Evolutionary conservation across 1,139 yeast species (phyloP).

Genomic region (Kurtzmaniella natalensis): DNA sequence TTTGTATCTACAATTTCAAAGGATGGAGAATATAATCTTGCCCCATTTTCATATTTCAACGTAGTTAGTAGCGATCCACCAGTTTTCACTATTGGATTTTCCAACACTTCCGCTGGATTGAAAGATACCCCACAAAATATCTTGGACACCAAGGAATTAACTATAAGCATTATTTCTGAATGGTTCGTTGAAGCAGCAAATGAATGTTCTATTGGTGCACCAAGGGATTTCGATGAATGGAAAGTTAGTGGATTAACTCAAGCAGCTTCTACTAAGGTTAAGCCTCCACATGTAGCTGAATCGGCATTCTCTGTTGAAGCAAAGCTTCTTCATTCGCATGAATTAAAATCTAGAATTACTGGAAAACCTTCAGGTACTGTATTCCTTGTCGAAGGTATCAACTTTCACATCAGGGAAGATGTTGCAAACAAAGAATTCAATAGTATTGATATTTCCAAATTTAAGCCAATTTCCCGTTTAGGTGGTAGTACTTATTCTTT

Average conservation of each 20-base stretch:
- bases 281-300: slow-evolving; percentile 56
- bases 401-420: slow-evolving; percentile 56
- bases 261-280: slow-evolving; percentile 37
- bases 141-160: slow-evolving; percentile 48
- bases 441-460: slow-evolving; percentile 39
- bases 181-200: slow-evolving; percentile 67
- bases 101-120: slow-evolving; percentile 31
- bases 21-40: slow-evolving; percentile 45
- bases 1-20: slow-evolving; percentile 44
- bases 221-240: slow-evolving; percentile 52
- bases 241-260: slow-evolving; percentile 52
- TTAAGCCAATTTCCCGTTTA: slow-evolving; percentile 50
- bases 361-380: slow-evolving; percentile 30
- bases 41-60: slow-evolving; percentile 57
- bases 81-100: slow-evolving; percentile 47
- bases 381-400: slow-evolving; percentile 49
- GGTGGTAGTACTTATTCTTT: slow-evolving; percentile 53
- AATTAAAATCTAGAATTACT: slow-evolving; percentile 24
- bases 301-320: slow-evolving; percentile 59
- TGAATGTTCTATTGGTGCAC: slow-evolving; percentile 42
- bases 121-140: slow-evolving; percentile 52
- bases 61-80: slow-evolving; percentile 55
- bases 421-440: slow-evolving; percentile 37
- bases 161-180: slow-evolving; percentile 56
- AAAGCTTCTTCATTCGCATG: slow-evolving; percentile 39